phyloP scores from a whole-genome alignment of 805 yeast genomes.

The Candida anglica region DNA sequence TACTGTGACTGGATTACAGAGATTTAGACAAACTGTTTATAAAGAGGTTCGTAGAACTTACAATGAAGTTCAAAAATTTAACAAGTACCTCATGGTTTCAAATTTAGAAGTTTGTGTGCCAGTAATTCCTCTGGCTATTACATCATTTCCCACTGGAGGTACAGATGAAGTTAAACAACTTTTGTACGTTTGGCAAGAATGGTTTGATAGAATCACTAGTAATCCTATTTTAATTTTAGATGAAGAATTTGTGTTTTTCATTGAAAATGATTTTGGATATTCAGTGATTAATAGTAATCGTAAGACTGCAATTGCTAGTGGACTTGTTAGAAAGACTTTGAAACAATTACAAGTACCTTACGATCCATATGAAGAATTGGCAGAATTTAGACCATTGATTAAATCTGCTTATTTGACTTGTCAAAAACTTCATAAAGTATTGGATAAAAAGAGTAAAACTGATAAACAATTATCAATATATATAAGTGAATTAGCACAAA shows the following conservation, averaged over 20 bases:
- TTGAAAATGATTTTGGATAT: constrained; percentile 71
- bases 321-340: constrained; percentile 80
- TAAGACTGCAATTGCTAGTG: constrained; percentile 68
- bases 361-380: constrained; percentile 77
- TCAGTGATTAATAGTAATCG: constrained; percentile 56
- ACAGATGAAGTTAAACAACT: constrained; percentile 70
- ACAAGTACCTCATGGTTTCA: constrained; percentile 72
- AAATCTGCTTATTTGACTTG: constrained; percentile 66
- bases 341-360: constrained; percentile 91
- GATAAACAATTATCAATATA: constrained; percentile 50
- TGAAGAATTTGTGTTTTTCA: constrained; percentile 82
- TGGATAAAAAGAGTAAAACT: constrained; percentile 54
- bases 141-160: constrained; percentile 80
- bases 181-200: constrained; percentile 61
- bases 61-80: constrained; percentile 70
- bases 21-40: constrained; percentile 66
- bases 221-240: constrained; percentile 83
- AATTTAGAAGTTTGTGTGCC: constrained; percentile 94
- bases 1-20: constrained; percentile 53
- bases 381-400: constrained; percentile 81
- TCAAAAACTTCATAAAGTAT: constrained; percentile 47
- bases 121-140: constrained; percentile 69
- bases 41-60: constrained; percentile 77
- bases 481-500: constrained; percentile 44
- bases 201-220: constrained; percentile 73